A percentile compares a stretch with the other conserved stretches of the same genome.
phyloP scores from a whole-genome alignment of 2,329 filamentous ascomycete species.

The Diatrype stigma region DNA sequence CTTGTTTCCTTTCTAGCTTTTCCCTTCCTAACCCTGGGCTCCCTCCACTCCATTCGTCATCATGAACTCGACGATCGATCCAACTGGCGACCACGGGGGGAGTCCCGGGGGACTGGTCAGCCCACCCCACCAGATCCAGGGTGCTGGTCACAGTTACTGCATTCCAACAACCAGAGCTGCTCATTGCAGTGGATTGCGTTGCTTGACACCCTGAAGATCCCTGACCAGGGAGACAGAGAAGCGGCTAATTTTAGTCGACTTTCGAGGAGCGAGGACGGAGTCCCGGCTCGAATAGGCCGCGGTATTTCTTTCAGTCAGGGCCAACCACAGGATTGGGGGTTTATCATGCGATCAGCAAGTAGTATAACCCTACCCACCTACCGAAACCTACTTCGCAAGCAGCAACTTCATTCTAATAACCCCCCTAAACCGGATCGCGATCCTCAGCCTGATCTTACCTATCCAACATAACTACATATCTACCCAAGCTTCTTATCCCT shows the following conservation, averaged over 20 bases:
- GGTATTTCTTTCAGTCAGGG: constrained; percentile 51
- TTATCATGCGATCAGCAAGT: constrained; percentile 39
- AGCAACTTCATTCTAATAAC: constrained; percentile 47
- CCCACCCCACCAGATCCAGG: too few species aligned
- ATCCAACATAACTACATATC: constrained; percentile 50
- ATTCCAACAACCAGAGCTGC: too few species aligned
- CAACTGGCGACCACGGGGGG: too few species aligned
- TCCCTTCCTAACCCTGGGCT: too few species aligned
- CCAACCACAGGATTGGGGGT: constrained; percentile 38
- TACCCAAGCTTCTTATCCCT: constrained; percentile 70
- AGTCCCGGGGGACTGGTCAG: too few species aligned
- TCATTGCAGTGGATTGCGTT: too few species aligned
- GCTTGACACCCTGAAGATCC: too few species aligned
- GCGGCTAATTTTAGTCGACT: constrained; percentile 39
- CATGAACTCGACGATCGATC: too few species aligned
- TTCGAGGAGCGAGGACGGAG: constrained; percentile 41
- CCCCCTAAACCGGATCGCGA: constrained; percentile 31
- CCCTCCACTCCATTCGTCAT: too few species aligned
- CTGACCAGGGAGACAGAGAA: too few species aligned
- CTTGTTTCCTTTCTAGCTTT: too few species aligned
- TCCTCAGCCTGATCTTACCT: constrained; percentile 11
- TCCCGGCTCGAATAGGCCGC: constrained; percentile 39
- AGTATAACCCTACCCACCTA: constrained; percentile 34
- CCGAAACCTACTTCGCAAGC: constrained; percentile 42
- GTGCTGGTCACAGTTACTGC: too few species aligned